Evolutionary conservation across 805 yeast species (phyloP).

Genomic region (Candida rishiriensis): DNA sequence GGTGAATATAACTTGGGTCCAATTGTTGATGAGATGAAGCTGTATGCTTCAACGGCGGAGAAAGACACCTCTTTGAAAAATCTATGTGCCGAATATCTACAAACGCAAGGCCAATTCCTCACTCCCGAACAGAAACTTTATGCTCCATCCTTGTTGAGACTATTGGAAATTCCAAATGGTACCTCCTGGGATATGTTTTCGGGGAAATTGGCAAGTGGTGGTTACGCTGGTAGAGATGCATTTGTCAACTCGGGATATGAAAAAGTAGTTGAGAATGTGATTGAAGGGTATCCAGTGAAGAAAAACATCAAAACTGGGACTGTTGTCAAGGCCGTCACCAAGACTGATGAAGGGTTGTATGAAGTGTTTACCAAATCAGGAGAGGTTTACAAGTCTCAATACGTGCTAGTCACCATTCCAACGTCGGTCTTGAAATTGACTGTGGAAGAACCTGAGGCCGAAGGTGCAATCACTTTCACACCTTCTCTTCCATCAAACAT

Average conservation of each 20-base stretch:
- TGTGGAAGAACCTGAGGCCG: slow-evolving; percentile 15
- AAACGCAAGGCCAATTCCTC: slow-evolving; percentile 13
- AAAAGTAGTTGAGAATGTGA: slow-evolving; percentile 24
- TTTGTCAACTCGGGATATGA: slow-evolving; percentile 25
- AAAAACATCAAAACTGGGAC: slow-evolving; percentile 16
- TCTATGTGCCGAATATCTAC: slow-evolving; percentile 20
- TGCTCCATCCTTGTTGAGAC: slow-evolving; percentile 26
- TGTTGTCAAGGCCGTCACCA: slow-evolving; percentile 27
- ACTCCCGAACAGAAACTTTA: slow-evolving; percentile 23
- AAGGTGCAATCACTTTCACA: slow-evolving; percentile 25
- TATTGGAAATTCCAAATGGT: slow-evolving; percentile 28
- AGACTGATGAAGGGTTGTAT: slow-evolving; percentile 10
- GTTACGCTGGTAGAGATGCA: slow-evolving; percentile 31
- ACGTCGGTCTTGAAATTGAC: slow-evolving; percentile 39
- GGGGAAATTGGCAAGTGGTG: slow-evolving; percentile 21
- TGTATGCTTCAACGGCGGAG: slow-evolving; percentile 28
- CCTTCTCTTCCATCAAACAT: slow-evolving; percentile 36
- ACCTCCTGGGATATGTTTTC: slow-evolving; percentile 28
- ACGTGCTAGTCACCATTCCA: slow-evolving; percentile 47
- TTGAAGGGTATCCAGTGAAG: slow-evolving; percentile 21
- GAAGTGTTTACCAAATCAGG: slow-evolving; percentile 18
- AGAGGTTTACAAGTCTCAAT: slow-evolving; percentile 22
- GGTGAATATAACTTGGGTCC: slow-evolving; percentile 27
- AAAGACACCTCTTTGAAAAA: slow-evolving; percentile 22
- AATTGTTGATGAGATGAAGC: slow-evolving; percentile 31